Evolutionary conservation across 805 yeast genomes (phyloP), one percentile per base, ranked within the genome.

Genomic region (Kuraishia piskuri): DNA sequence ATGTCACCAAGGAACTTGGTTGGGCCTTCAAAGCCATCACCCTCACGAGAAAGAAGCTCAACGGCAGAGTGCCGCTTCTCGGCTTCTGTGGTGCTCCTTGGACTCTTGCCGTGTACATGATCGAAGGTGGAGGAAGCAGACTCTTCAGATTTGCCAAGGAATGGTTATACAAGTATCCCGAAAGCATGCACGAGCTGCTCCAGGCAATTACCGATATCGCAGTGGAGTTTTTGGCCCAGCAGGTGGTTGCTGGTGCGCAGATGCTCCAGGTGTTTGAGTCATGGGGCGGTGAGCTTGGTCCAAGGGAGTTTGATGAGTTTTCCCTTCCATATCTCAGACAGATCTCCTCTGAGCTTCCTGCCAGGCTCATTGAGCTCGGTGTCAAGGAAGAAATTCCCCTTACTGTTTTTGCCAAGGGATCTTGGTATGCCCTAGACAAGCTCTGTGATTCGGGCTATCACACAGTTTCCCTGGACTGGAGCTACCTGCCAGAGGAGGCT

Each of bases 81-180:
- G 99, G 99, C 2, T 94, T 94, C 71, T 88, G 90, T 60, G 99
- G 99, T 53, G 97, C 96, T 8, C 99, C 99, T 54, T 94, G 97
- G 97, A 94, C 99, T 12, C 73, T 94, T 56, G 76, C 94, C 73
- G 96, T 91, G 40, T 94, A 94, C 72, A 94, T 94, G 97, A 83
- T 90, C 56, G 99, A 94, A 71, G 99, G 99, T 52, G 96, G 96
- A 59, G 96, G 97, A 19, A 84, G 97, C 6, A 88, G 88, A 65
- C 76, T 92, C 76, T 94, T 88, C 74, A 79, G 96, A 66, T 90
- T 78, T 64, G 96, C 90, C 52, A 90, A 91, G 68, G 86, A 89
- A 66, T 91, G 98, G 97, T 77, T 94, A 55, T 94, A 85, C 74
- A 82, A 79, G 63, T 82, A 83, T 66, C 88, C 95, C 24, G 80